phyloP scores from a whole-genome alignment of 2,329 filamentous ascomycete species.

The Emergomyces orientalis region DNA sequence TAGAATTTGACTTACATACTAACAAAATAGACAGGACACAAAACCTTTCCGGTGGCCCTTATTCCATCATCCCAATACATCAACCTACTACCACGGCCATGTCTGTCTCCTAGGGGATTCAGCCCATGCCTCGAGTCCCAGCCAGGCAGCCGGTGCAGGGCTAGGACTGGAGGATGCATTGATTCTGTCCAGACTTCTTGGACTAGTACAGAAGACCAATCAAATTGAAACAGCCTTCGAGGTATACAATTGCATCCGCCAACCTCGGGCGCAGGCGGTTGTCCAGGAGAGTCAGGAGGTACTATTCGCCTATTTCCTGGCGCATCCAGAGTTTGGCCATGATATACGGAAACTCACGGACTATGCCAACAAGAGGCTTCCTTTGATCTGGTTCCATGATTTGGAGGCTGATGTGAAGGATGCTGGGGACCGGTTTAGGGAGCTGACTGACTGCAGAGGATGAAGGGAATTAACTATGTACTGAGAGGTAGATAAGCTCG shows the following conservation, averaged over 20 bases:
- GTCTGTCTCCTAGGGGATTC: constrained; percentile 31
- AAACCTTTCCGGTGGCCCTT: constrained; percentile 5
- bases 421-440: not conserved
- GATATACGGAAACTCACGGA: not conserved
- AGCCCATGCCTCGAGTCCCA: constrained; percentile 29
- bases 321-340: not conserved
- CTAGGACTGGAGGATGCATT: constrained; percentile 32
- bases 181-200: constrained; percentile 25
- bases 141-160: constrained; percentile 29
- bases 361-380: not conserved
- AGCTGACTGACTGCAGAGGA: no score
- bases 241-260: not conserved
- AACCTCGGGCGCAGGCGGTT: not conserved
- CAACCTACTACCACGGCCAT: constrained; percentile 23
- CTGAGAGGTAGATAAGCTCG: no score
- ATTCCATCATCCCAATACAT: constrained; percentile 26
- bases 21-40: not conserved
- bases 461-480: no score
- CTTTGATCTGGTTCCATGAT: not conserved
- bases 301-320: not conserved
- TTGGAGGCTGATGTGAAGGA: not conserved
- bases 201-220: not conserved
- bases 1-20: no score
- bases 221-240: not conserved
- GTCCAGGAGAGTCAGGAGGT: not conserved